Base-by-base conservation (phyloP, 2,329 filamentous ascomycete species). In the Fusarium sterilihyphosum region DNA sequence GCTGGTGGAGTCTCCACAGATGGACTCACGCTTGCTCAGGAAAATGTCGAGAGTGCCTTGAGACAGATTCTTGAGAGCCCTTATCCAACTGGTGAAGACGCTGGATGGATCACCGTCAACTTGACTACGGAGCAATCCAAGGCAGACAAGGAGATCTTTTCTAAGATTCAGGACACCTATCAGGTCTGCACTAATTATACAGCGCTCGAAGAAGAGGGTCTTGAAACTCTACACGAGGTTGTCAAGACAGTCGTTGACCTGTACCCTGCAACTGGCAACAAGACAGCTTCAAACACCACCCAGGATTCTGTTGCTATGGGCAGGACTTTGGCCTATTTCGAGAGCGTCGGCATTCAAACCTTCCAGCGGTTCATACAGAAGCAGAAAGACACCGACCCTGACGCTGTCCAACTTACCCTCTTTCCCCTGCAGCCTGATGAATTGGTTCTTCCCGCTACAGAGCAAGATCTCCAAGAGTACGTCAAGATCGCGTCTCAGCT, bases 1-100 rank as follows among this genome's bases (percentile, higher is more conserved):
- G 83, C 89, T 8, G 92, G 93, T 77, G 88, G 91, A 71, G 86
- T 24, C 9, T 38, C 22, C 5, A 35, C 38, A 6, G 29, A 47
- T 9, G n/a, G 22, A n/a, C 18, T 72, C 29, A 35, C 24, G 0
- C 20, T 41, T 6, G 12, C 46, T 2, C 9, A 17, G 3, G 58
- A 59, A 8, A 41, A 56, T 22, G 38, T 49, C 24, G 17, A 20
- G 0, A 56, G 56, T 29, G 37, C 58, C 10, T 43, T 88, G 40
- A 60, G 52, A 16, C 38, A 61, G 6, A 71, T 75, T 13, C 50
- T 75, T 6, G 65, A 75, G 20, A n/a, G 46, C 7, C 26, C 26
- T 0, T 49, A 49, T 2, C 46, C 26, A 0, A 4, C 46, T 2
- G 14, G 46, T 7, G 6, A n/a, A 8, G 4, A 22, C 9, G 26